A percentile compares a stretch with the other conserved stretches of the same genome.
These are phyloP conservation scores for Allomyces arbusculus DNA, from an alignment of 192 early-diverging fungal species.

Conservation along the genomic window DNA sequence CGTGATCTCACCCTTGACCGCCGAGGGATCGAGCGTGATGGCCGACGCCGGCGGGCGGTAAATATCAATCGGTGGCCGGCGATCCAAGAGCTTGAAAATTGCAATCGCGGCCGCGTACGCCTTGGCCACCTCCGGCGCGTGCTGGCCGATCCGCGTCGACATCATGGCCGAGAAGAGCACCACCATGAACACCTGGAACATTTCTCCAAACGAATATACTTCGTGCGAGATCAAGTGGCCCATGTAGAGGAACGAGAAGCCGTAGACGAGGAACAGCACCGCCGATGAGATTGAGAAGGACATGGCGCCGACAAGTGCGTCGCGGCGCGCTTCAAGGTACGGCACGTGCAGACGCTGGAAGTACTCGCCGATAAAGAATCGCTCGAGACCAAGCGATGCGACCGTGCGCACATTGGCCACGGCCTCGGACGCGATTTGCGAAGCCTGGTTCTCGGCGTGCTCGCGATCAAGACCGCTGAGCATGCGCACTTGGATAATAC, in stretches of 20 bases:
- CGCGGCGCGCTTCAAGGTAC: conserved; percentile 22
- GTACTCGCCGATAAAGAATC: conserved; percentile 48
- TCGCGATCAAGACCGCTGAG: conserved; percentile 43
- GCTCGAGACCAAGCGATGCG: conserved; percentile 54
- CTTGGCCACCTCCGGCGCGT: conserved; percentile 34
- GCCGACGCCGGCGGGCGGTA: conserved; percentile 6
- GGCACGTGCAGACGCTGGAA: conserved; percentile 21
- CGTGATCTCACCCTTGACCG: conserved; percentile 11
- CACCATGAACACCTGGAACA: conserved; percentile 10
- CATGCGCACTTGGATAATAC: conserved; percentile 24
- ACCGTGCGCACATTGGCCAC: conserved; percentile 73
- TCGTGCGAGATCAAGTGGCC: neutral
- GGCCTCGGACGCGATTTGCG: conserved; percentile 66
- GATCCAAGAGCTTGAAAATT: conserved; percentile 25
- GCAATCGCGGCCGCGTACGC: conserved; percentile 27
- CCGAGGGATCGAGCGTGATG: conserved; percentile 6
- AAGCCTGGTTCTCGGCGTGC: conserved; percentile 51
- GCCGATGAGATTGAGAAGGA: conserved; percentile 55
- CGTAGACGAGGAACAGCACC: conserved; percentile 23
- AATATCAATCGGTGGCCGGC: conserved; percentile 22
- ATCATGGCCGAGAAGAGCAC: conserved; percentile 29
- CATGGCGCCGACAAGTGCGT: conserved; percentile 39
- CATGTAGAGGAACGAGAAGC: neutral
- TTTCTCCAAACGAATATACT: conserved; percentile 7
- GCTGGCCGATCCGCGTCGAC: conserved; percentile 24